Conservation (phyloP, 108 stramenopile genomes). For the Poteriospumella lacustris region DNA sequence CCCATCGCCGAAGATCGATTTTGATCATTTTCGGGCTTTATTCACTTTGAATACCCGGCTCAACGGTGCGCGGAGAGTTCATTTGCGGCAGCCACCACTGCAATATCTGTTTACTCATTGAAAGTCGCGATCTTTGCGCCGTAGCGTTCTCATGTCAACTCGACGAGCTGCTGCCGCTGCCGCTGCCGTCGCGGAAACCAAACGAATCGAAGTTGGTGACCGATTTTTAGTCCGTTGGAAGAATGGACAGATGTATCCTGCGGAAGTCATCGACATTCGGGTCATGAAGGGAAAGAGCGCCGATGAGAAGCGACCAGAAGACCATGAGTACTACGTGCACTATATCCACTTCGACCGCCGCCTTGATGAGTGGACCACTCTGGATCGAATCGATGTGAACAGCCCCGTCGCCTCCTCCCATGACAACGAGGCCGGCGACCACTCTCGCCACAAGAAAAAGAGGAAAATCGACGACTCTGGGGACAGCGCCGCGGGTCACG, state of each 20-base stretch:
- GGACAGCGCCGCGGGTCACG: constrained; percentile 20
- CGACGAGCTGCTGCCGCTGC: too few species aligned
- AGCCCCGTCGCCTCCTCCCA: constrained; percentile 24
- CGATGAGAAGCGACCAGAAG: background rate
- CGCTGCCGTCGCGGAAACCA: too few species aligned
- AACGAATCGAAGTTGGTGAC: constrained; percentile 5
- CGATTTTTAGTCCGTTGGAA: constrained; percentile 13
- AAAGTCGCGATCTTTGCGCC: too few species aligned
- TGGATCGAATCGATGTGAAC: constrained; percentile 42
- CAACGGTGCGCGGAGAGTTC: too few species aligned
- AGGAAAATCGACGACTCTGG: constrained; percentile 35
- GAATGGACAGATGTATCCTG: constrained; percentile 7
- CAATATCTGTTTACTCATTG: too few species aligned
- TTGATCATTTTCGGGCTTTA: too few species aligned
- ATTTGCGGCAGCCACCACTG: too few species aligned
- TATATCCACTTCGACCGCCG: constrained; percentile 48
- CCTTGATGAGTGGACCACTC: constrained; percentile 51
- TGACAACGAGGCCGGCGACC: background rate
- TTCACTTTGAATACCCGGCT: too few species aligned
- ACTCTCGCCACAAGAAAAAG: constrained; percentile 33
- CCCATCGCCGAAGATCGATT: too few species aligned
- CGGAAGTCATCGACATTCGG: background rate
- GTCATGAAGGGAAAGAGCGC: background rate
- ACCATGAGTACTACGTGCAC: constrained; percentile 47
- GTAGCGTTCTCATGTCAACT: too few species aligned